phyloP scores from a whole-genome alignment of 345 rosid species.

The Odontarrhena argentea region DNA sequence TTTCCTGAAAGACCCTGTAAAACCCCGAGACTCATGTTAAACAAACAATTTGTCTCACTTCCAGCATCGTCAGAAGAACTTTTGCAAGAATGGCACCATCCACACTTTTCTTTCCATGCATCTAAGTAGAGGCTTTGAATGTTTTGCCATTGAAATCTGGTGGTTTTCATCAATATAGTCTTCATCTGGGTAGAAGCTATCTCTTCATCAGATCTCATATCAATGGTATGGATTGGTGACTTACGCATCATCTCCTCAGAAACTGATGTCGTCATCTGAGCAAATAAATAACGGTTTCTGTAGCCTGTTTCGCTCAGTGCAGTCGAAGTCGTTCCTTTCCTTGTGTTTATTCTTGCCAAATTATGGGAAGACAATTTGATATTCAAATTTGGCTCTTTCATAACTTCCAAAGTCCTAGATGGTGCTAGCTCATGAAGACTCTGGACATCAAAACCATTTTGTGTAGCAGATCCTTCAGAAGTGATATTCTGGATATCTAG shows the following conservation, averaged over 20 bases:
- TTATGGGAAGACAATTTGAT: conserved; percentile 37
- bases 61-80: conserved; percentile 48
- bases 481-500: conserved; percentile 46
- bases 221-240: conserved; percentile 48
- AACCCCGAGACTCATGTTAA: conserved; percentile 57
- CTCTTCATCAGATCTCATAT: conserved; percentile 67
- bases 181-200: conserved; percentile 68
- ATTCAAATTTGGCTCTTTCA: conserved; percentile 39
- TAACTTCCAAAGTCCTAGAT: conserved; percentile 45
- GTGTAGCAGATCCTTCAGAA: conserved; percentile 63
- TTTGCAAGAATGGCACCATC: conserved; percentile 93
- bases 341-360: conserved; percentile 38
- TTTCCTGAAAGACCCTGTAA: conserved; percentile 46
- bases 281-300: conserved; percentile 72
- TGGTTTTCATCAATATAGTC: conserved; percentile 65
- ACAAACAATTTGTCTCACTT: conserved; percentile 59
- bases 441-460: conserved; percentile 48
- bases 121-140: conserved; percentile 44
- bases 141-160: conserved; percentile 65
- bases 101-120: conserved; percentile 78
- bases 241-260: conserved; percentile 65
- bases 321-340: conserved; percentile 39
- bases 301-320: conserved; percentile 51
- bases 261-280: conserved; percentile 64
- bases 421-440: conserved; percentile 47